Percentiles rank a stretch among this genome's conserved stretches.
phyloP scores from a whole-genome alignment of 192 early-diverging fungal genomes.

The Rhizoclosmatium globosum region DNA sequence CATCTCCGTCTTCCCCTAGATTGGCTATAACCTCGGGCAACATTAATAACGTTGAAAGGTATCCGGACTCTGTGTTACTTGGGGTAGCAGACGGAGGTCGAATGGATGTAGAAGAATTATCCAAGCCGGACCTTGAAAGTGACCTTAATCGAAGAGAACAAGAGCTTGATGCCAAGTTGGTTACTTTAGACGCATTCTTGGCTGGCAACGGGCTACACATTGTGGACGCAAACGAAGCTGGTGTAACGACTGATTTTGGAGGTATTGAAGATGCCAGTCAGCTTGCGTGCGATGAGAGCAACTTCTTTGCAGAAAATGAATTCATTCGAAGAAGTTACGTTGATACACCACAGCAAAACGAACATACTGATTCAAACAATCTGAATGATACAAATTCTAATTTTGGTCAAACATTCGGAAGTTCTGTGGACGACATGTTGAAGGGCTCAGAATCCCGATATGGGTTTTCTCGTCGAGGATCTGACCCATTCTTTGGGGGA shows the following conservation, averaged over 20 bases:
- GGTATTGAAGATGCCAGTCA: neutral
- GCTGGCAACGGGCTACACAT: conserved; percentile 24
- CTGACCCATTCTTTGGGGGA: neutral
- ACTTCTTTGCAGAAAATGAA: neutral
- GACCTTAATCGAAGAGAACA: neutral
- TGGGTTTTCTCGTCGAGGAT: neutral
- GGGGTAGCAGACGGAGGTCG: neutral
- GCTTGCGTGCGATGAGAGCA: neutral
- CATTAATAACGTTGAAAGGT: too few species aligned
- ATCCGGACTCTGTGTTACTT: neutral
- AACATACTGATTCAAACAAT: neutral
- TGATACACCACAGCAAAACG: neutral
- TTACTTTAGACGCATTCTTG: conserved; percentile 31
- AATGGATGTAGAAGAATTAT: conserved; percentile 27
- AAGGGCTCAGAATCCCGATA: too few species aligned
- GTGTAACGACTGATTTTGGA: neutral
- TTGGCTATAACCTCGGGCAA: too few species aligned
- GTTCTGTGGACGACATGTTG: too few species aligned
- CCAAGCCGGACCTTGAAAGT: neutral
- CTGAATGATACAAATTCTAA: neutral
- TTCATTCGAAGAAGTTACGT: neutral
- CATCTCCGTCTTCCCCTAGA: too few species aligned
- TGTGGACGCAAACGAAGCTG: neutral
- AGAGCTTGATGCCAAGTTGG: neutral
- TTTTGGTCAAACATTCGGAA: neutral